These are phyloP conservation scores for Cyanodermella asteris DNA, from an alignment of 2,329 filamentous ascomycete species.

Conservation along the genomic window DNA sequence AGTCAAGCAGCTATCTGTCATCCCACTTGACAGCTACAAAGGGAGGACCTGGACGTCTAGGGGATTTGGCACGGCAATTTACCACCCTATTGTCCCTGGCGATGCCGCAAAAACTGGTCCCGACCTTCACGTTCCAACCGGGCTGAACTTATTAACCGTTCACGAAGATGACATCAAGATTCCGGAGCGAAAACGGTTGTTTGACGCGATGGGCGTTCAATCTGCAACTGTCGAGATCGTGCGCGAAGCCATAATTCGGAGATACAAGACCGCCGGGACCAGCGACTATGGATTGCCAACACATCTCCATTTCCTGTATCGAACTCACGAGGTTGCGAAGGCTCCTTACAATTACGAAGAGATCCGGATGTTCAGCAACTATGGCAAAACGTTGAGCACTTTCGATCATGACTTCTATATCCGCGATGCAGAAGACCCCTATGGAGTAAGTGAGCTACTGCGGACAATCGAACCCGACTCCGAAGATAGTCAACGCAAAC, in stretches of 20 bases:
- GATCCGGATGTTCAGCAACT: too few species aligned
- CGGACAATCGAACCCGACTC: too few species aligned
- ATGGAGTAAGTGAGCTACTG: too few species aligned
- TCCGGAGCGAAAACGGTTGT: not conserved
- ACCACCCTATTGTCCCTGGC: not conserved
- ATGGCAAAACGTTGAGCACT: too few species aligned
- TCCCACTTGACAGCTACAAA: constrained; percentile 1
- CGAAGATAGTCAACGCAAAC: too few species aligned
- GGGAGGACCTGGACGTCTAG: too few species aligned
- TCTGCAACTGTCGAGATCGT: not conserved
- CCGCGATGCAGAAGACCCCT: too few species aligned
- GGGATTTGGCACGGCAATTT: not conserved
- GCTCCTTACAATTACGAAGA: too few species aligned
- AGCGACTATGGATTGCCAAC: too few species aligned
- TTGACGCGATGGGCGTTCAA: constrained; percentile 1
- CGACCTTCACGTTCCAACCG: constrained; percentile 1
- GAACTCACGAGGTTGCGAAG: too few species aligned
- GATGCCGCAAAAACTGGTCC: too few species aligned
- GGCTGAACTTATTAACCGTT: constrained; percentile 1
- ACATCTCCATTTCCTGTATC: constrained; percentile 3
- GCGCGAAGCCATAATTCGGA: not conserved
- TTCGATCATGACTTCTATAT: too few species aligned
- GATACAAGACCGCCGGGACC: constrained; percentile 1
- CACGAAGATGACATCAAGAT: not conserved
- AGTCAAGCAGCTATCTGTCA: not conserved